Conservation (phyloP, 768 basidiomycete species). For the Amylocystis lapponica region DNA sequence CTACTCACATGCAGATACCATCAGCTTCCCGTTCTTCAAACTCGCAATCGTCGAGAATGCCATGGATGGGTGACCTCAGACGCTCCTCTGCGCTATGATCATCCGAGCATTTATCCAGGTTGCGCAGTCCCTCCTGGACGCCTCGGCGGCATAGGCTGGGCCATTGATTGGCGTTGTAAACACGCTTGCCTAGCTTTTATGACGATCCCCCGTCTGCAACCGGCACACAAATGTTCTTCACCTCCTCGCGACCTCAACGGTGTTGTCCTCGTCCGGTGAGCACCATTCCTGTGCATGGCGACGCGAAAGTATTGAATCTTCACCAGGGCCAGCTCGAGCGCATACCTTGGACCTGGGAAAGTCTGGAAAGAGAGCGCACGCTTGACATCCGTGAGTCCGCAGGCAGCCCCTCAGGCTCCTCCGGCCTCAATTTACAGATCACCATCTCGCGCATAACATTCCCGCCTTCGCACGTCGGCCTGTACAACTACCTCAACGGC, state of each 20-base stretch:
- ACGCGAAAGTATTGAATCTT: too few relatives aligned
- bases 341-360: too few relatives aligned
- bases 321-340: too few relatives aligned
- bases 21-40: neutral
- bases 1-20: neutral
- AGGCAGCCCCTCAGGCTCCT: constrained; percentile 84
- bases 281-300: too few relatives aligned
- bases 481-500: neutral
- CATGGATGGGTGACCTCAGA: constrained; percentile 50
- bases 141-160: constrained; percentile 69
- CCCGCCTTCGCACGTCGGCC: constrained; percentile 33
- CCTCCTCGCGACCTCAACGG: constrained; percentile 38
- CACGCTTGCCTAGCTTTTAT: constrained; percentile 60
- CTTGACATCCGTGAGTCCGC: constrained; percentile 2
- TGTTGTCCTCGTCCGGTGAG: neutral
- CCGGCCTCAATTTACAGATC: constrained; percentile 72
- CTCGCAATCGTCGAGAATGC: constrained; percentile 64
- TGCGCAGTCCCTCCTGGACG: constrained; percentile 61
- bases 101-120: constrained; percentile 44
- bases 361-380: neutral
- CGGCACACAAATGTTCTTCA: constrained; percentile 47
- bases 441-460: constrained; percentile 64
- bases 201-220: constrained; percentile 50
- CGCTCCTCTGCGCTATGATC: constrained; percentile 24
- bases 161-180: constrained; percentile 70